phyloP scores from a whole-genome alignment of 2,329 filamentous ascomycete genomes.

The Aspergillus sp. region DNA sequence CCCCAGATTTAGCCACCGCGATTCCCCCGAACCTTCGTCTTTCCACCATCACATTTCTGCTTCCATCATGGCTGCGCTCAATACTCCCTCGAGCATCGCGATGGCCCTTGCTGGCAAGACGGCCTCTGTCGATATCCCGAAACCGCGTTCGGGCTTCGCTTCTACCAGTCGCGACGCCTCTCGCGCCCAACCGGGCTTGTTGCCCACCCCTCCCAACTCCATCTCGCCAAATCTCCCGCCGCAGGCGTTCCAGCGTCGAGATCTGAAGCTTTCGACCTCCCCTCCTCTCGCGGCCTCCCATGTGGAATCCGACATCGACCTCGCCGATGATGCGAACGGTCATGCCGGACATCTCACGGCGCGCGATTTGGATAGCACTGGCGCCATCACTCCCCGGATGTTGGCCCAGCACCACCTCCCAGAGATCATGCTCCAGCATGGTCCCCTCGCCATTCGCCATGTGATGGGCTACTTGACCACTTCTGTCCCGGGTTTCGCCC shows the following conservation, averaged over 20 bases:
- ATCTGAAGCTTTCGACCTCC: constrained; percentile 34
- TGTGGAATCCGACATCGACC: constrained; percentile 83
- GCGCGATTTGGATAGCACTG: constrained; percentile 66
- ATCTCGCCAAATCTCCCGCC: constrained; percentile 85
- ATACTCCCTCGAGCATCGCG: constrained; percentile 44
- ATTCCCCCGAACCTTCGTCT: not conserved
- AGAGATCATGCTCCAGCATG: constrained; percentile 83
- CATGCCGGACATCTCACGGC: constrained; percentile 46
- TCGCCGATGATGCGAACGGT: constrained; percentile 54
- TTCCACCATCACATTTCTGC: constrained; percentile 4
- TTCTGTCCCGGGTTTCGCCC: constrained; percentile 86
- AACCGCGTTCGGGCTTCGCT: constrained; percentile 36
- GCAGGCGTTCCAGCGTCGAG: constrained; percentile 70
- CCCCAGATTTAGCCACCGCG: constrained; percentile 17
- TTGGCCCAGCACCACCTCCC: constrained; percentile 88
- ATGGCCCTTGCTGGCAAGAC: constrained; percentile 51
- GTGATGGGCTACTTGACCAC: constrained; percentile 94
- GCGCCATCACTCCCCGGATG: constrained; percentile 79
- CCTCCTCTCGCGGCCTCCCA: constrained; percentile 45
- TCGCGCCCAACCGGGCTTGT: constrained; percentile 41
- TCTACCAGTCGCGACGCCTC: constrained; percentile 28
- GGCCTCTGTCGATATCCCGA: constrained; percentile 49
- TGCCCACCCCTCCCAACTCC: constrained; percentile 92
- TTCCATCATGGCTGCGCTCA: constrained; percentile 44
- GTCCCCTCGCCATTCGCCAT: constrained; percentile 88